Base-by-base conservation (phyloP, 257 asterid genomes). In the Ballota nigra region DNA sequence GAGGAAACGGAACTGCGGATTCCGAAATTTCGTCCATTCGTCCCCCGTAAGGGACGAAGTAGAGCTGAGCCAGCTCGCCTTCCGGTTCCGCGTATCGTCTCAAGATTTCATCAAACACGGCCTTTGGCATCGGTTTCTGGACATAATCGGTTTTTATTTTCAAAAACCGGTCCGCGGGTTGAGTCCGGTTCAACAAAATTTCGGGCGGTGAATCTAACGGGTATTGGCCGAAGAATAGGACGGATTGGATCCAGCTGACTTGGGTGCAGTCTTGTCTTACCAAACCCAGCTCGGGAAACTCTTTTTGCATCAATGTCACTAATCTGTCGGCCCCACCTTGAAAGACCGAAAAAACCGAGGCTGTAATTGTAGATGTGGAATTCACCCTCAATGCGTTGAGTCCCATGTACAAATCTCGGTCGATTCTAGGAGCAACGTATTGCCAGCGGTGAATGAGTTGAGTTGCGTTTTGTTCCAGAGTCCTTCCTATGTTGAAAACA, bases 221-320 rank as follows among this genome's bases (percentile, higher is more conserved):
- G 18, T 64, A 12, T 33, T 62, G 71, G 0, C 73, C 71, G 9
- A 74, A 71, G 47, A 13, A 75, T 13, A 80, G 65, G 31, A 16
- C 28, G 1, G 87, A 75, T 29, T 80, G 69, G 40, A 80, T 68
- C 89, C 89, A 85, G 9, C 81, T 78, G 79, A 80, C 80, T 63
- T 82, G 85, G 0, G 0, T 59, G 1, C 79, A 75, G 16, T 85
- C 87, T 43, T 62, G 53, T 65, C 57, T 56, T 16, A 3, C 29
- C 69, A 85, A 69, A 0, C 83, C 83, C 24, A 85, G 40, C 52
- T 82, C 85, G 0, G 87, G 84, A 16, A 85, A 80, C 2, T 53
- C 66, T 3, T 56, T 33, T 24, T 80, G 63, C 89, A 82, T 77
- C 12, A 85, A 3, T 3, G 67, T 38, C 7, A 79, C 36, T 23